Percentiles rank a stretch among this genome's conserved stretches.
These are phyloP conservation scores for Pisolithus albus DNA, from an alignment of 768 basidiomycete species.

Conservation along the genomic window DNA sequence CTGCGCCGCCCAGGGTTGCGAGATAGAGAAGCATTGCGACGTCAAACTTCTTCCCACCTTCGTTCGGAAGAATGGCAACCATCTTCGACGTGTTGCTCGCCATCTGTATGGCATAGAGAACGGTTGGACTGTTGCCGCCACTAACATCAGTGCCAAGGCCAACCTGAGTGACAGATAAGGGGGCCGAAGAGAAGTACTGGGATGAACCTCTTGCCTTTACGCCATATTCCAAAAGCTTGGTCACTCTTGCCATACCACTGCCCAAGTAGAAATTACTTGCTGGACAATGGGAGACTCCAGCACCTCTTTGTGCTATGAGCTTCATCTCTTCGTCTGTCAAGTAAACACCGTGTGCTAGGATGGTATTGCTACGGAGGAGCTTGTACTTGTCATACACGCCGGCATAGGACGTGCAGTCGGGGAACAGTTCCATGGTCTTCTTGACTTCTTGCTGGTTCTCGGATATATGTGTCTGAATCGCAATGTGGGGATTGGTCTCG, in stretches of 20 bases:
- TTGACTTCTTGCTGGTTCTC: slow-evolving; percentile 75
- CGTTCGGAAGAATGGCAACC: slow-evolving; percentile 41
- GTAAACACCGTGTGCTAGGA: slow-evolving; percentile 85
- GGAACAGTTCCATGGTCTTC: slow-evolving; percentile 62
- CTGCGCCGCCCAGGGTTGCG: slow-evolving; percentile 87
- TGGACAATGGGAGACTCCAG: slow-evolving; percentile 90
- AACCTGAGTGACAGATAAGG: slow-evolving; percentile 44
- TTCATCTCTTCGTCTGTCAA: slow-evolving; percentile 66
- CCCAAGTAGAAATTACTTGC: slow-evolving; percentile 88
- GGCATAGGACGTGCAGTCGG: slow-evolving; percentile 57
- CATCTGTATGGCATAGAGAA: slow-evolving; percentile 68
- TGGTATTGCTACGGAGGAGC: slow-evolving; percentile 70
- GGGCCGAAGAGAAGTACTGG: background rate
- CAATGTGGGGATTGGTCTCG: slow-evolving; percentile 48
- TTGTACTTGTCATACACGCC: slow-evolving; percentile 75
- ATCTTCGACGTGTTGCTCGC: slow-evolving; percentile 79
- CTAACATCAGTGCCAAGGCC: slow-evolving; percentile 93
- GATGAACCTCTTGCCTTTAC: slow-evolving; percentile 57
- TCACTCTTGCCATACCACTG: slow-evolving; percentile 79
- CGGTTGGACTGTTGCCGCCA: slow-evolving; percentile 79
- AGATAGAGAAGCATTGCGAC: slow-evolving; percentile 78
- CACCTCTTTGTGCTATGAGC: slow-evolving; percentile 54
- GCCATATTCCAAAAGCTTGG: slow-evolving; percentile 70
- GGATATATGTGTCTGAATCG: slow-evolving; percentile 89
- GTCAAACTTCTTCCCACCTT: slow-evolving; percentile 56